Percentiles rank a stretch among this genome's conserved stretches.
Conservation (phyloP, 1,284 basidiomycete genomes). For the Moesziomyces globuligerus region DNA sequence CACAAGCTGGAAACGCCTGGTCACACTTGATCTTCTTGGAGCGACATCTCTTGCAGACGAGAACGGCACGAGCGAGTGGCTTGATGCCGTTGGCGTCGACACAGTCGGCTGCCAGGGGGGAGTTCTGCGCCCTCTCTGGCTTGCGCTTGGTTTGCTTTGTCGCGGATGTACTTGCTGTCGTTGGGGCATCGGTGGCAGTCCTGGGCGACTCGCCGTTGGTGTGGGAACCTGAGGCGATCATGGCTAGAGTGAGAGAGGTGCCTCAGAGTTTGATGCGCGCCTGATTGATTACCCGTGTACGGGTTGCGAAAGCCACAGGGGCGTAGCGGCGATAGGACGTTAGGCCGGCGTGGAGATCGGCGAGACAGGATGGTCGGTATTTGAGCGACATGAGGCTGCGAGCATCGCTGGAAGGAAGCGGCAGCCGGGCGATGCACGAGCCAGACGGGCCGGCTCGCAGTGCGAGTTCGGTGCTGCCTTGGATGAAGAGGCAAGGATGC, state of each 20-base stretch:
- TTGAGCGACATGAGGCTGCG: not conserved
- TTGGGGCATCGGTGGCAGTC: slow-evolving; percentile 7
- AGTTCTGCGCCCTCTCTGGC: slow-evolving; percentile 13
- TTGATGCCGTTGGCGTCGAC: slow-evolving; percentile 20
- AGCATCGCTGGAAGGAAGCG: not conserved
- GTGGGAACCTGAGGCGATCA: slow-evolving; percentile 4
- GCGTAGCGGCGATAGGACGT: not conserved
- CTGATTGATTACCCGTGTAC: no score
- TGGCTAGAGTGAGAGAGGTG: not conserved
- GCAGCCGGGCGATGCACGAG: not conserved
- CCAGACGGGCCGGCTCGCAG: not conserved
- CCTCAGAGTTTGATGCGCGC: not conserved
- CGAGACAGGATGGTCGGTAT: not conserved
- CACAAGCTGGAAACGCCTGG: slow-evolving; percentile 47
- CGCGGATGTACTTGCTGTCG: slow-evolving; percentile 2
- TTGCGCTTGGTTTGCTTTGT: slow-evolving; percentile 29
- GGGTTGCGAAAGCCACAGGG: not conserved
- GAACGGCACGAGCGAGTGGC: slow-evolving; percentile 40
- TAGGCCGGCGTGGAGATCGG: no score
- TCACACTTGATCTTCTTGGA: slow-evolving; percentile 55
- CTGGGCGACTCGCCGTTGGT: slow-evolving; percentile 23
- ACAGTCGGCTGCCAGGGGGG: slow-evolving; percentile 10
- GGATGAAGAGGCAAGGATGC: not conserved
- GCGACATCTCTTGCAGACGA: slow-evolving; percentile 47
- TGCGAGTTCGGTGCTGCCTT: not conserved